A percentile compares a stretch with the other conserved stretches of the same genome.
Evolutionary conservation across 345 rosid species (phyloP).

Genomic region (Linum trigynum): DNA sequence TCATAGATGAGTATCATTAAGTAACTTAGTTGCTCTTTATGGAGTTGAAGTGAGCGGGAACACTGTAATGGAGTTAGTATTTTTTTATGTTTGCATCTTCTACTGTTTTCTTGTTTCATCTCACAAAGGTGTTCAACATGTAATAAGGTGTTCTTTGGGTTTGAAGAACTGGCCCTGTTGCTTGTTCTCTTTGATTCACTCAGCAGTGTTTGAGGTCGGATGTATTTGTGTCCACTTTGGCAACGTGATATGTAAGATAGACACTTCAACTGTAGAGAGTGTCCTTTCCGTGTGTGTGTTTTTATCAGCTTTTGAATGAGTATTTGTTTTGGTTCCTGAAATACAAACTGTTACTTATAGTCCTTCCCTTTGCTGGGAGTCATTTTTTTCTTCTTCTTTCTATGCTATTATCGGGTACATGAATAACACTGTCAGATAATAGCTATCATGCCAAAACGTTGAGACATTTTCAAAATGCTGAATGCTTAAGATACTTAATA

Average conservation of each 20-base stretch:
- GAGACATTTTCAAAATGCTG: background rate
- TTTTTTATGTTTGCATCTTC: background rate
- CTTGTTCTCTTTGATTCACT: background rate
- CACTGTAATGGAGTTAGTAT: background rate
- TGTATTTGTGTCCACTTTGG: too few species aligned
- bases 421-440: too few species aligned
- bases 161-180: background rate
- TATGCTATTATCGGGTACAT: too few species aligned
- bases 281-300: too few species aligned
- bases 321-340: too few species aligned
- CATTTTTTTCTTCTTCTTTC: too few species aligned
- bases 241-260: too few species aligned
- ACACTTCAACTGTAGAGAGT: too few species aligned
- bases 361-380: too few species aligned
- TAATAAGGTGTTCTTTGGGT: background rate
- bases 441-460: too few species aligned
- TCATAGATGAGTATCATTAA: background rate
- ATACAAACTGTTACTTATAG: too few species aligned
- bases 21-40: background rate
- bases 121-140: background rate
- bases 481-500: background rate
- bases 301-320: too few species aligned
- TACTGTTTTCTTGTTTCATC: background rate
- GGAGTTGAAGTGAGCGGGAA: background rate
- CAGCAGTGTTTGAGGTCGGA: background rate